A percentile compares a stretch with the other conserved stretches of the same genome.
Conservation (phyloP, 1,284 basidiomycete genomes). For the Rugosomyces carneus region DNA sequence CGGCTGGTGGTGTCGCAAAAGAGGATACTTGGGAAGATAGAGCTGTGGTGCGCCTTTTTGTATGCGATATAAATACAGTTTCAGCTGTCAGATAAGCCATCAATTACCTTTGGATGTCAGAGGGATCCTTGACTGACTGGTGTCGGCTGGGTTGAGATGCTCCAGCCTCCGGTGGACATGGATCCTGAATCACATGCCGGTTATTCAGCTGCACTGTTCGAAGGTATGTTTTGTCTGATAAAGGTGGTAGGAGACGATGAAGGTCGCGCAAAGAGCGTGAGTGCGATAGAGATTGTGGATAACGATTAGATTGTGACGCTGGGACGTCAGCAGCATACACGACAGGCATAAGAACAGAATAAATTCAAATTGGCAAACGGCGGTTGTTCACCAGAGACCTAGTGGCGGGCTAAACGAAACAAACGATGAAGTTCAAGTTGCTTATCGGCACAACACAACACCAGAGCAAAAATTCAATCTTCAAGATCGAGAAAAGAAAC, state of each 20-base stretch:
- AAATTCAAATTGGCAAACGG: neutral
- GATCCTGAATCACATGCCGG: constrained; percentile 1
- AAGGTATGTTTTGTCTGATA: constrained; percentile 14
- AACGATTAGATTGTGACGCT: constrained; percentile 4
- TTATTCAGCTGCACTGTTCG: constrained; percentile 12
- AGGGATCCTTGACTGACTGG: constrained; percentile 1
- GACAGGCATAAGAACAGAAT: constrained; percentile 11
- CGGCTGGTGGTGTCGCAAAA: constrained; percentile 7
- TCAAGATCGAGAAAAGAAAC: neutral
- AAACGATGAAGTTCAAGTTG: neutral
- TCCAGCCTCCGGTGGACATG: constrained; percentile 1
- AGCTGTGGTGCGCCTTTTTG: constrained; percentile 2
- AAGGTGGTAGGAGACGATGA: constrained; percentile 7
- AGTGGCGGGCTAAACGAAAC: neutral
- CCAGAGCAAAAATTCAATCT: constrained; percentile 6
- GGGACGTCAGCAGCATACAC: constrained; percentile 12
- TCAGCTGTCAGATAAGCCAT: neutral
- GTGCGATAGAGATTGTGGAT: constrained; percentile 13
- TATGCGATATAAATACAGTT: neutral
- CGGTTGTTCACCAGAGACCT: constrained; percentile 5
- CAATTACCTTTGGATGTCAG: constrained; percentile 10
- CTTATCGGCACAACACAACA: no score
- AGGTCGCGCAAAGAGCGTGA: constrained; percentile 20
- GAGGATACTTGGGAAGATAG: constrained; percentile 8
- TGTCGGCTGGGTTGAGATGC: constrained; percentile 1